Evolutionary conservation across 2,329 filamentous ascomycete genomes (phyloP), one percentile per base, ranked within the genome.

Genomic region (Alternaria viburni): DNA sequence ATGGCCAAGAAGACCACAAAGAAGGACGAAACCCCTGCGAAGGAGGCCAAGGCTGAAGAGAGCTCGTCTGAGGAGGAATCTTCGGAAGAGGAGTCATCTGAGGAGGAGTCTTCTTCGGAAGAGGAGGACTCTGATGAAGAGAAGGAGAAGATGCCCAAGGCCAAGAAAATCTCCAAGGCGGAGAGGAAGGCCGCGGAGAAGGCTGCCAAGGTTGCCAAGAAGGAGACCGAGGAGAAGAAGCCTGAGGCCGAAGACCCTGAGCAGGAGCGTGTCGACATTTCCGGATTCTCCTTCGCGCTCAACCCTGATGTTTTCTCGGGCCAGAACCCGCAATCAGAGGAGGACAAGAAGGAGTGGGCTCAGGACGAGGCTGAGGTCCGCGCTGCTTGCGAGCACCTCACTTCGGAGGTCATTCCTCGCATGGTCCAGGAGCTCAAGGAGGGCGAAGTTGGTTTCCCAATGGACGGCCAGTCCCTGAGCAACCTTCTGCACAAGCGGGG

Each of bases 261-360:
- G 64, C 86, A 89, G 73, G 90, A 92, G 67, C 89, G 90, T 59
- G 91, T 97, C 41, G 93, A 98, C 74, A 89, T 97, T 62, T 92
- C 93, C 46, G 89, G 91, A 72, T 99, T 98, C 85, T 86, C 89
- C 50, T 93, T 97, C 74, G 86, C 93, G 7, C 87, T 99, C 56
- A 99, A 99, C 83, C 94, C 96, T 6, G 96, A 99, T 80, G 93
- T 93, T 30, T 98, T 95, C 85, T 97, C 93, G 74, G 95, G 94
- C 56, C 96, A 98, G 80, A 85, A 89, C 57, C 94, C 96, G 41
- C 93, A 97, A 81, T 96, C 92, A 0, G 91, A 96, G 6, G 93
- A 92, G 69, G 96, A 99, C 79, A 97, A 96, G 85, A 87, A 88
- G 59, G 88, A 96, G 77, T 89, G 92, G 85, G 88, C 87, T 50